Conservation (phyloP, 2,329 filamentous ascomycete genomes). For the Arthroderma uncinatum region DNA sequence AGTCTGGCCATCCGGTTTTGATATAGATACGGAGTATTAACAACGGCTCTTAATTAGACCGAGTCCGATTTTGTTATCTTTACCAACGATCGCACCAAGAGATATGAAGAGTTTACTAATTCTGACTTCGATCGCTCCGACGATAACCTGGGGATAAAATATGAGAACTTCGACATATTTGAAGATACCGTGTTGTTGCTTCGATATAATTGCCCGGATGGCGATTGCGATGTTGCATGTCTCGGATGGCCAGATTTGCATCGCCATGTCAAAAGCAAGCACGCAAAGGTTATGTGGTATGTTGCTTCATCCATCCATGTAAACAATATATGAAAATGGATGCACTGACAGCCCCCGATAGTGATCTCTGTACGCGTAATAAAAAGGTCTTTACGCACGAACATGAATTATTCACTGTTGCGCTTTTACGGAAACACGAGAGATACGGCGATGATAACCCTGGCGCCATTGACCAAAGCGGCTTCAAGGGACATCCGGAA, state of each 20-base stretch:
- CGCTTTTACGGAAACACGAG: constrained; percentile 78
- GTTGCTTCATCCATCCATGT: constrained; percentile 17
- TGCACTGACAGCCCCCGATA: constrained; percentile 17
- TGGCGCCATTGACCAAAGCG: constrained; percentile 80
- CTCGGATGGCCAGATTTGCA: constrained; percentile 69
- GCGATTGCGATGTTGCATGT: constrained; percentile 73
- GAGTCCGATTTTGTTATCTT: constrained; percentile 66
- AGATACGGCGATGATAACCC: constrained; percentile 81
- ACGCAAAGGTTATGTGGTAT: constrained; percentile 75
- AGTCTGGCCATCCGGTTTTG: constrained; percentile 24
- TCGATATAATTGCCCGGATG: constrained; percentile 88
- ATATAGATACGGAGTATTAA: neutral
- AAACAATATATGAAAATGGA: neutral
- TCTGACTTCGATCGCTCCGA: constrained; percentile 67
- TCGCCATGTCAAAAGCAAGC: constrained; percentile 67
- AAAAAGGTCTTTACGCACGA: constrained; percentile 99
- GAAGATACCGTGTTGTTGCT: constrained; percentile 81
- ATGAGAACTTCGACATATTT: constrained; percentile 77
- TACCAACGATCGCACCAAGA: constrained; percentile 70
- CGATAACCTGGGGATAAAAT: constrained; percentile 80
- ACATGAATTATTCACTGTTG: constrained; percentile 76
- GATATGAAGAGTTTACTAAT: constrained; percentile 69
- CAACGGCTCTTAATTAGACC: constrained; percentile 22
- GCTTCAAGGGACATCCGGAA: constrained; percentile 89
- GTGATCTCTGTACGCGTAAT: constrained; percentile 80